These are phyloP conservation scores for Fragilaria crotonensis DNA, from an alignment of 108 stramenopile genomes.

Conservation along the genomic window DNA sequence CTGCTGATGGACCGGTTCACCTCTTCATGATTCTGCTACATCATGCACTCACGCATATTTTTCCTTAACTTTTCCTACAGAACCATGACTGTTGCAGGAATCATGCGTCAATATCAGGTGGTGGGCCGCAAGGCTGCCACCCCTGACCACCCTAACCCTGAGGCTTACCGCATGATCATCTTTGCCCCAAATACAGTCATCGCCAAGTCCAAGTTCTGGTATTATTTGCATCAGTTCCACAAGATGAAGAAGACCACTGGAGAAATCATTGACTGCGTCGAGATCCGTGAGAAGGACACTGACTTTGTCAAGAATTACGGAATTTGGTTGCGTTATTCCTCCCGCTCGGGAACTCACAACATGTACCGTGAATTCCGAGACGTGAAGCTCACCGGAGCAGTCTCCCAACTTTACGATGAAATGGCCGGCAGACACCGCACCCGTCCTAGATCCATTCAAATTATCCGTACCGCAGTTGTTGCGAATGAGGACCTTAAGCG, in stretches of 20 bases:
- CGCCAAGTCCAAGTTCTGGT: slow-evolving; percentile 99
- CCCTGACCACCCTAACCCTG: slow-evolving; percentile 94
- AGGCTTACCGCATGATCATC: slow-evolving; percentile 99
- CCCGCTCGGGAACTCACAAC: slow-evolving; percentile 99
- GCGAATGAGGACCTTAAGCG: slow-evolving; percentile 89
- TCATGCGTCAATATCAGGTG: slow-evolving; percentile 97
- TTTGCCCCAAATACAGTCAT: slow-evolving; percentile 95
- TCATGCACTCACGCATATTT: no score
- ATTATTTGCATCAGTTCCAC: slow-evolving; percentile 99
- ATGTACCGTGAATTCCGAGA: slow-evolving; percentile 99
- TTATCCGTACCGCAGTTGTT: slow-evolving; percentile 93
- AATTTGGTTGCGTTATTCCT: slow-evolving; percentile 99
- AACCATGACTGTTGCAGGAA: slow-evolving; percentile 85
- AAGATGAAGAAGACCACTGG: slow-evolving; percentile 99
- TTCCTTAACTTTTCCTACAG: no score
- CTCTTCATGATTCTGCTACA: no score
- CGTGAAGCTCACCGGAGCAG: slow-evolving; percentile 90
- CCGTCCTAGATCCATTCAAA: slow-evolving; percentile 98
- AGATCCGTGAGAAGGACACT: slow-evolving; percentile 95
- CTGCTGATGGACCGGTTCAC: no score
- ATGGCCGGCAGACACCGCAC: slow-evolving; percentile 99
- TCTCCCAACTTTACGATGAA: slow-evolving; percentile 97
- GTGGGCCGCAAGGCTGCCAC: slow-evolving; percentile 98
- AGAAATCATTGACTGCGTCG: slow-evolving; percentile 96
- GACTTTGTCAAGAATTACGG: slow-evolving; percentile 99